Conservation (phyloP, 2,329 filamentous ascomycete genomes). For the Verticillium nonalfalfae region DNA sequence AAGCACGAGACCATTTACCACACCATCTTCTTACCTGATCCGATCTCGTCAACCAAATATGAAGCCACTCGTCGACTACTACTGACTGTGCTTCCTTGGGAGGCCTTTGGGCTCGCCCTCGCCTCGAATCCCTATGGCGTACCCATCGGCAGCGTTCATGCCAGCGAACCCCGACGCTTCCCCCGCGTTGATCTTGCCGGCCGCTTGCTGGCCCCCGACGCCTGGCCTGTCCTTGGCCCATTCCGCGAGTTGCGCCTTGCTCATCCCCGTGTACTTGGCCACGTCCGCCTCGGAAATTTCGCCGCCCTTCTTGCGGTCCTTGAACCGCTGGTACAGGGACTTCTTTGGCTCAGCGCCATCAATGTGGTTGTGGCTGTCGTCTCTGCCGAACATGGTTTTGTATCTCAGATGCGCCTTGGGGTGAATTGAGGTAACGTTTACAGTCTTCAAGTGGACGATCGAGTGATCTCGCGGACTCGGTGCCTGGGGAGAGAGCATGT, state of each 20-base stretch:
- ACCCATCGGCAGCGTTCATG: constrained; percentile 18
- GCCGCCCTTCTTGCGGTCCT: constrained; percentile 21
- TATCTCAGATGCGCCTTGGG: too few relatives aligned
- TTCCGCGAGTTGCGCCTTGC: constrained; percentile 19
- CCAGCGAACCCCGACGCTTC: constrained; percentile 21
- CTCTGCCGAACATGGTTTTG: neutral
- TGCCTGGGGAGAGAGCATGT: too few relatives aligned
- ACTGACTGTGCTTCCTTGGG: constrained; percentile 14
- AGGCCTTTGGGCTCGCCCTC: constrained; percentile 26
- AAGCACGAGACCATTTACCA: neutral
- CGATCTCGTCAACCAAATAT: too few relatives aligned
- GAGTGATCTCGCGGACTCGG: too few relatives aligned
- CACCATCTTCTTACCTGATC: neutral
- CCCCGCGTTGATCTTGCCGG: constrained; percentile 24
- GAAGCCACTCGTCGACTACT: too few relatives aligned
- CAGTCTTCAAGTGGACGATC: too few relatives aligned
- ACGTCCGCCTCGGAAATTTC: constrained; percentile 30
- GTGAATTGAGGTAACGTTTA: too few relatives aligned
- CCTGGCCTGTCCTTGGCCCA: constrained; percentile 31
- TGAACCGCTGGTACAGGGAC: constrained; percentile 23
- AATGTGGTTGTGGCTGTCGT: neutral
- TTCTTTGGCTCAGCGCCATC: constrained; percentile 13
- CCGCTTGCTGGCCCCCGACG: constrained; percentile 31
- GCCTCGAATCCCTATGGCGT: constrained; percentile 24
- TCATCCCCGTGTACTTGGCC: constrained; percentile 33